These are phyloP conservation scores for Paecilomyces dactylethromorphus DNA, from an alignment of 2,329 filamentous ascomycete species.

Conservation along the genomic window DNA sequence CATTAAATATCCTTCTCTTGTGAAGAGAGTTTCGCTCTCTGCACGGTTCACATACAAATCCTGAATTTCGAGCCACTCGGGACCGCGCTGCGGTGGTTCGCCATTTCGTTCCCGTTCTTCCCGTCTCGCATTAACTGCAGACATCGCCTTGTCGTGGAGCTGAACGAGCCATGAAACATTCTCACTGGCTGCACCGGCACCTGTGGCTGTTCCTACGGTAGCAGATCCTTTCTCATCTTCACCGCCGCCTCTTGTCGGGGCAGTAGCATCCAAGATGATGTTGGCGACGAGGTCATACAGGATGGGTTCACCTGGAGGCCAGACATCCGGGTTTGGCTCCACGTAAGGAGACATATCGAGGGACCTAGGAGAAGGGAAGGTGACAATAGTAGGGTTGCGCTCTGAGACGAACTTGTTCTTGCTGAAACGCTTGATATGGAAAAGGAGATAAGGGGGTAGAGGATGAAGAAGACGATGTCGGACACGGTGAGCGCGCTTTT, in stretches of 20 bases:
- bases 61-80: conserved; percentile 89
- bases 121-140: conserved; percentile 28
- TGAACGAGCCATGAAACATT: conserved; percentile 95
- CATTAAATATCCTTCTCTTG: conserved; percentile 91
- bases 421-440: conserved; percentile 96
- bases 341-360: conserved; percentile 88
- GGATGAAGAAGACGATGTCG: conserved; percentile 87
- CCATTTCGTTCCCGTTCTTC: conserved; percentile 15
- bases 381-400: conserved; percentile 96
- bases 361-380: conserved; percentile 75
- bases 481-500: conserved; percentile 80
- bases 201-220: conserved; percentile 37
- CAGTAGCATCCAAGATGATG: conserved; percentile 54
- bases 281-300: conserved; percentile 96
- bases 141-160: conserved; percentile 65
- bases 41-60: conserved; percentile 89
- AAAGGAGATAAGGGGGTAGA: conserved; percentile 80
- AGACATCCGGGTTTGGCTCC: conserved; percentile 70
- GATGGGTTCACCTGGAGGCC: conserved; percentile 72
- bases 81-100: conserved; percentile 39
- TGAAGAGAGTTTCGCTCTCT: conserved; percentile 80
- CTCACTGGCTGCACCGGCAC: conserved; percentile 82
- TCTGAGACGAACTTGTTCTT: conserved; percentile 95
- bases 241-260: conserved; percentile 60
- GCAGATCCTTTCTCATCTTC: conserved; percentile 34